phyloP scores from a whole-genome alignment of 495 filamentous ascomycete species.

The Penicillium arizonense region DNA sequence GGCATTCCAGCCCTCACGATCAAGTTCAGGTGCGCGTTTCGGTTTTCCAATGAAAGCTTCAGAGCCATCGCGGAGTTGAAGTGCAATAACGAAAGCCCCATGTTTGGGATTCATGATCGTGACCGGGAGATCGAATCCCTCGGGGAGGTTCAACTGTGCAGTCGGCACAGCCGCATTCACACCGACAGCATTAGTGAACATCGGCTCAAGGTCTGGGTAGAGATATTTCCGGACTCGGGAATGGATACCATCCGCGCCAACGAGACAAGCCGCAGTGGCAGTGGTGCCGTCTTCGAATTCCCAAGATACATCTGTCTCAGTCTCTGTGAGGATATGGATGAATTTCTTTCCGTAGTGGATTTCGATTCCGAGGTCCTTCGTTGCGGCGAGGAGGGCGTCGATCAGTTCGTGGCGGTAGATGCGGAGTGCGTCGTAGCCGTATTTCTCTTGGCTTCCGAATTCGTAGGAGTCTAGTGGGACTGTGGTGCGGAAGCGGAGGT shows the following conservation, averaged over 20 bases:
- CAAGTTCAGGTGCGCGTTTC: slow-evolving; percentile 26
- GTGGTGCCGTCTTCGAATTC: slow-evolving; percentile 38
- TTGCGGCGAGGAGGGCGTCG: slow-evolving; percentile 28
- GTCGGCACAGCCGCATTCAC: slow-evolving; percentile 29
- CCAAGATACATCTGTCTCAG: slow-evolving; percentile 33
- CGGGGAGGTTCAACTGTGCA: slow-evolving; percentile 16
- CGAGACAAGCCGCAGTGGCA: slow-evolving; percentile 29
- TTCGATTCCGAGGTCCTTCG: slow-evolving; percentile 33
- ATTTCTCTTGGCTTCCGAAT: slow-evolving; percentile 39
- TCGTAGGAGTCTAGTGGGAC: slow-evolving; percentile 40
- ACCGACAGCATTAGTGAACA: slow-evolving; percentile 27
- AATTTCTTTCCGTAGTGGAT: slow-evolving; percentile 45
- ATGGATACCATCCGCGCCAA: slow-evolving; percentile 53
- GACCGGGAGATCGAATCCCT: slow-evolving; percentile 38
- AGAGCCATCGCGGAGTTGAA: slow-evolving; percentile 42
- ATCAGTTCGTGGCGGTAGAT: slow-evolving; percentile 49
- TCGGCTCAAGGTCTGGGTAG: slow-evolving; percentile 28
- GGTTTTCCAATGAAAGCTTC: slow-evolving; percentile 46
- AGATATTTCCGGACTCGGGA: slow-evolving; percentile 40
- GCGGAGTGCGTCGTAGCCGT: slow-evolving; percentile 45
- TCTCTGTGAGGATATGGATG: slow-evolving; percentile 31
- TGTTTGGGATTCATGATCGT: slow-evolving; percentile 36
- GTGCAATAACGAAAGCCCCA: slow-evolving; percentile 47
- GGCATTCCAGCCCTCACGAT: slow-evolving; percentile 34
- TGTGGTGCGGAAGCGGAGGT: slow-evolving; percentile 40